These are phyloP conservation scores for Rhodamnia argentea DNA, from an alignment of 345 rosid species.

Conservation along the genomic window DNA sequence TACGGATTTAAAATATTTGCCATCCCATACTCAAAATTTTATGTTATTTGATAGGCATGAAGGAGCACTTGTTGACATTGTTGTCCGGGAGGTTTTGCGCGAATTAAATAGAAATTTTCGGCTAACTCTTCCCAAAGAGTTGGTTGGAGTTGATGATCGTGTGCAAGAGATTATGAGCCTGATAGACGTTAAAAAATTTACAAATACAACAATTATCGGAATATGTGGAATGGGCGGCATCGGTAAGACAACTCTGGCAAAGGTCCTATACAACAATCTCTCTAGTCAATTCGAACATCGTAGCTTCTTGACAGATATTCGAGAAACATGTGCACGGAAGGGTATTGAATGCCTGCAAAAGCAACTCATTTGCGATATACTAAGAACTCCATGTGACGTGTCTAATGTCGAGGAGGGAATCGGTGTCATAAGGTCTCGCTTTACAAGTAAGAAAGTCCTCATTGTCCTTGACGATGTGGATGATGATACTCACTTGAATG, in stretches of 20 bases:
- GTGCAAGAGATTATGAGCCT: background rate
- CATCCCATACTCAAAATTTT: background rate
- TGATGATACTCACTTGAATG: background rate
- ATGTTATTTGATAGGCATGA: background rate
- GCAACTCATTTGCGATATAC: background rate
- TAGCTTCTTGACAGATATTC: background rate
- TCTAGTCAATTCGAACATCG: background rate
- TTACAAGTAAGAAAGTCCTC: background rate
- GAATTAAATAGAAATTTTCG: background rate
- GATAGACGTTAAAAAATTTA: fast-evolving
- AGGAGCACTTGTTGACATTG: background rate
- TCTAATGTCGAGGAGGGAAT: background rate
- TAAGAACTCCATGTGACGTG: background rate
- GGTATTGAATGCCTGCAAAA: background rate
- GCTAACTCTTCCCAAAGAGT: background rate
- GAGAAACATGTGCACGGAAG: fast-evolving
- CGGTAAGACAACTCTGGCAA: background rate
- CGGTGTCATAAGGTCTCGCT: background rate
- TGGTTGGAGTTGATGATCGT: background rate
- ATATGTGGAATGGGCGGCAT: background rate
- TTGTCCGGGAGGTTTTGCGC: background rate
- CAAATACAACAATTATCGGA: fast-evolving
- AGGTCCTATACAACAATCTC: background rate
- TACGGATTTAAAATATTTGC: background rate
- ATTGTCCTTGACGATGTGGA: background rate